Evolutionary conservation across 768 basidiomycete genomes (phyloP), one percentile per base, ranked within the genome.

Genomic region (Glaciozyma antarctica): DNA sequence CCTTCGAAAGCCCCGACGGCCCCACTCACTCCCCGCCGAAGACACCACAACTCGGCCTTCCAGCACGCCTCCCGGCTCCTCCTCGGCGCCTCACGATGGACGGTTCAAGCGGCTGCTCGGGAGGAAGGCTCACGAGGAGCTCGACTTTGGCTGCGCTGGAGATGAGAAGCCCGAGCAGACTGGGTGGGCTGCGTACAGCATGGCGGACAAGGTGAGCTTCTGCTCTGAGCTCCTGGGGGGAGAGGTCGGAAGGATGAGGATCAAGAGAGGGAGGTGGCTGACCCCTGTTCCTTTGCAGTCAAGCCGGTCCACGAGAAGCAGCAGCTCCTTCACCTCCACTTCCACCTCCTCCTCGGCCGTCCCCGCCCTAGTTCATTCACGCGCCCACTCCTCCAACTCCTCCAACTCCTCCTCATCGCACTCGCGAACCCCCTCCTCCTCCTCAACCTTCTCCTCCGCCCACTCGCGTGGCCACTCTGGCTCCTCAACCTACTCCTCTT

Each of bases 131-230:
- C n/a, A 51, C 24, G 49, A 32, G 28, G 48, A 61, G 19, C 53
- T 70, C 30, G 68, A 69, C 22, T 69, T 69, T 38, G 69, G 65
- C 2, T 66, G 69, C 56, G 69, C 58, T 26, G 69, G 69, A 1
- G 69, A 66, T 8, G 62, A 32, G 28, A 16, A 3, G 51, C 5
- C 28, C 9, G 28, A 54, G 53, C 21, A 54, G 53, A 19, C 3
- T 8, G 30, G 30, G 30, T 30, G 24, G 22, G n/a, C n/a, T 57
- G 32, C 51, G 1, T 65, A 62, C 5, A 65, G 65, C 1, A 65
- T 62, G 21, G 57, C 60, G 4, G 69, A 70, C 53, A 21, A 64
- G 52, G 69, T 70, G 48, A n/a, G 69, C 43, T 28, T 34, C 12
- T 15, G 17, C 9, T 34, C 17, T 15, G 22, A 6, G 22, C n/a